Evolutionary conservation across 495 filamentous ascomycete species (phyloP).

Genomic region (Bombardia bombarda): DNA sequence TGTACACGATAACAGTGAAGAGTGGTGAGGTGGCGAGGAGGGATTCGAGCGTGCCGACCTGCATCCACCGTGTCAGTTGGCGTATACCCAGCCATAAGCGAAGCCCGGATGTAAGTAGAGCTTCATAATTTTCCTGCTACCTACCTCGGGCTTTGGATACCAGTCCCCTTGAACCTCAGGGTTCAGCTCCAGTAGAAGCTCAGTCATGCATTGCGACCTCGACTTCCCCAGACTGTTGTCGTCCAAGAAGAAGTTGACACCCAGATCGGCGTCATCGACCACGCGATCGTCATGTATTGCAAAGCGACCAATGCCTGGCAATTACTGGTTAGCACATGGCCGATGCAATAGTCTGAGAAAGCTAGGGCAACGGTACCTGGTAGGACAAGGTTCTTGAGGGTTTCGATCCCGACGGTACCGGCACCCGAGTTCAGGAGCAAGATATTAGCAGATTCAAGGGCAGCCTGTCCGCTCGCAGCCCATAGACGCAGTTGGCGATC

Average conservation of each 20-base stretch:
- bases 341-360: too few species aligned
- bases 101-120: constrained; percentile 3
- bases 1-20: constrained; percentile 70
- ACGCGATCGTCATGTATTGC: constrained; percentile 77
- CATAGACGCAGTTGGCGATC: constrained; percentile 93
- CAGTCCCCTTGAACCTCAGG: constrained; percentile 80
- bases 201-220: constrained; percentile 71
- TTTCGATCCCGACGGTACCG: constrained; percentile 80
- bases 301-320: constrained; percentile 77
- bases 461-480: constrained; percentile 86
- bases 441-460: constrained; percentile 82
- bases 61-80: constrained; percentile 2
- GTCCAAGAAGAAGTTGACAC: constrained; percentile 95
- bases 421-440: constrained; percentile 78
- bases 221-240: constrained; percentile 66
- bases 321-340: too few species aligned
- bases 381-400: constrained; percentile 92
- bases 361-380: constrained; percentile 45
- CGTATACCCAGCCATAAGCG: neutral
- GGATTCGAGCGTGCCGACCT: constrained; percentile 25
- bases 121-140: neutral
- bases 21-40: constrained; percentile 37
- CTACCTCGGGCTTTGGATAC: constrained; percentile 37
- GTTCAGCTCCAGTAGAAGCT: constrained; percentile 79
- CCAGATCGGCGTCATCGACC: constrained; percentile 76